Percentiles rank a stretch among this genome's conserved stretches.
Evolutionary conservation across 768 basidiomycete species (phyloP).

Genomic region (Xerocomellus chrysenteron): DNA sequence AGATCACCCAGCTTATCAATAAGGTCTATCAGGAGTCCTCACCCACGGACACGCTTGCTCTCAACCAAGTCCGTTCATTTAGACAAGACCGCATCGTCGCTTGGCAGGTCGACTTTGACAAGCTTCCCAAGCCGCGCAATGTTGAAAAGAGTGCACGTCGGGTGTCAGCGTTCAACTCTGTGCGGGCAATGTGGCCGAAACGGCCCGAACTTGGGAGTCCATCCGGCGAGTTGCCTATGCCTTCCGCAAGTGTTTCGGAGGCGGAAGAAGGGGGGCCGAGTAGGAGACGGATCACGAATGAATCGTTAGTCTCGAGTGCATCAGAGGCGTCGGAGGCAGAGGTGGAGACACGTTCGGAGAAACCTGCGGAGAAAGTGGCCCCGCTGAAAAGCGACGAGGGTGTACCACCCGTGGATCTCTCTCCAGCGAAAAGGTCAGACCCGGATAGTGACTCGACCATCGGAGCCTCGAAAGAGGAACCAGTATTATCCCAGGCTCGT

Average conservation of each 20-base stretch:
- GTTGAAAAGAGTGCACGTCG: conserved; percentile 52
- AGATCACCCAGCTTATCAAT: conserved; percentile 72
- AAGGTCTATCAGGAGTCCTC: conserved; percentile 76
- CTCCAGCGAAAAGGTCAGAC: conserved; percentile 47
- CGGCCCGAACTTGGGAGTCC: conserved; percentile 54
- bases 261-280: conserved; percentile 58
- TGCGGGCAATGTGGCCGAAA: conserved; percentile 71
- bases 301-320: conserved; percentile 64
- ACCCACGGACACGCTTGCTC: conserved; percentile 81
- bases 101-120: conserved; percentile 95
- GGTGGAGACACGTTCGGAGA: conserved; percentile 31
- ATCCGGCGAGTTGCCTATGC: conserved; percentile 52
- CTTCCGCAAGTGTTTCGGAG: conserved; percentile 71
- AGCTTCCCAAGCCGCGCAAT: conserved; percentile 71
- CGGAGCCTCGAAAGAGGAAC: conserved; percentile 46
- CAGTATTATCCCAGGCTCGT: conserved; percentile 12
- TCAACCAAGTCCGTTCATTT: conserved; percentile 82
- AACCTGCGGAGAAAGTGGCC: conserved; percentile 18
- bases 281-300: conserved; percentile 38
- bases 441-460: conserved; percentile 86
- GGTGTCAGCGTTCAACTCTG: conserved; percentile 64
- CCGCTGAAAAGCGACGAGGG: conserved; percentile 18
- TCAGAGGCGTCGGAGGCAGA: conserved; percentile 73
- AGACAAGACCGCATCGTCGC: conserved; percentile 93
- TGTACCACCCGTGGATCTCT: conserved; percentile 7